Percentiles rank a stretch among this genome's conserved stretches.
phyloP scores from a whole-genome alignment of 2,329 filamentous ascomycete genomes.

The Neonectria neomacrospora region DNA sequence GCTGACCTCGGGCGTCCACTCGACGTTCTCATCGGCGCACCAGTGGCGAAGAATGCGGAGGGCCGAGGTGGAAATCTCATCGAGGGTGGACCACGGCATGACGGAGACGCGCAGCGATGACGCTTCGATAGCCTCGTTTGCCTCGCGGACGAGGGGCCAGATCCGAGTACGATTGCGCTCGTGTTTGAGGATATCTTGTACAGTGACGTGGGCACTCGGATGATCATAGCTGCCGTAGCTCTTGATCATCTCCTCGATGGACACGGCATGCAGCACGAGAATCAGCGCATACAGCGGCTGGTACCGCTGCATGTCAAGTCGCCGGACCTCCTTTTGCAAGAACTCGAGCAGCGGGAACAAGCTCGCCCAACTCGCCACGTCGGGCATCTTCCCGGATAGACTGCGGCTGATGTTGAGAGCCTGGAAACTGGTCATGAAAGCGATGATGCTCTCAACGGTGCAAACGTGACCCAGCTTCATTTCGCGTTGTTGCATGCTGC shows the following conservation, averaged over 20 bases:
- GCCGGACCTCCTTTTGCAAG: slow-evolving; percentile 54
- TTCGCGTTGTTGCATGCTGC: slow-evolving; percentile 42
- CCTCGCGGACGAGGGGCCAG: slow-evolving; percentile 48
- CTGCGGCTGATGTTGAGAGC: slow-evolving; percentile 58
- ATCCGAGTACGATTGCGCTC: slow-evolving; percentile 44
- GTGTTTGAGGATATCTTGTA: slow-evolving; percentile 39
- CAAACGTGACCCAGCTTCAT: slow-evolving; percentile 56
- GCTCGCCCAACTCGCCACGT: slow-evolving; percentile 55
- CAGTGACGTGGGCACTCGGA: slow-evolving; percentile 20
- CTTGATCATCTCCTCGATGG: slow-evolving; percentile 58
- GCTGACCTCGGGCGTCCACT: slow-evolving; percentile 56
- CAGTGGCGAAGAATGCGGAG: slow-evolving; percentile 56
- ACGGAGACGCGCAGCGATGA: slow-evolving; percentile 47
- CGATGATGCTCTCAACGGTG: slow-evolving; percentile 61
- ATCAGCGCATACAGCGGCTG: slow-evolving; percentile 56
- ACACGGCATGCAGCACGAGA: slow-evolving; percentile 57
- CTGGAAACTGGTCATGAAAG: slow-evolving; percentile 66
- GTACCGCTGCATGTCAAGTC: slow-evolving; percentile 47
- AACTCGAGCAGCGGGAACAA: slow-evolving; percentile 58
- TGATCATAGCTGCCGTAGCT: slow-evolving; percentile 46
- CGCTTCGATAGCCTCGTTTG: slow-evolving; percentile 45
- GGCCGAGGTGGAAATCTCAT: slow-evolving; percentile 55
- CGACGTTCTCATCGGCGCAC: slow-evolving; percentile 57
- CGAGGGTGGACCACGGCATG: slow-evolving; percentile 56
- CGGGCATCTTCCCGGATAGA: slow-evolving; percentile 56